Conservation (phyloP, 352 stramenopile species). For the Globisporangium cylindrosporum region DNA sequence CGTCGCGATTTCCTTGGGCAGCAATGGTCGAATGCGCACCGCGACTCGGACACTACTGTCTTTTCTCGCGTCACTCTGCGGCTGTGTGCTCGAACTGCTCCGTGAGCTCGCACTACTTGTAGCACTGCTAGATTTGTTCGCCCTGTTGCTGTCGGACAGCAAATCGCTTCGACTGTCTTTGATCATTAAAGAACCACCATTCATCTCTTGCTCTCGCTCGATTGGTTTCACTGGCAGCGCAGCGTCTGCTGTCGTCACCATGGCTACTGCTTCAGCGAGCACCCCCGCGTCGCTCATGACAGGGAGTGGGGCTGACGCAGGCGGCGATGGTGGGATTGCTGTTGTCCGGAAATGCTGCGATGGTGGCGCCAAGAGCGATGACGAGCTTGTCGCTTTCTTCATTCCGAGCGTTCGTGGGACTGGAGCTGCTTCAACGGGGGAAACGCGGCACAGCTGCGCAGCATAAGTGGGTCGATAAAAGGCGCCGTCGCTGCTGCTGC, state of each 20-base stretch:
- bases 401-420: constrained; percentile 6
- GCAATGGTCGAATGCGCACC: constrained; percentile 70
- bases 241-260: background rate
- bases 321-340: background rate
- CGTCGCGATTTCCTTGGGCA: constrained; percentile 70
- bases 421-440: background rate
- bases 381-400: constrained; percentile 13
- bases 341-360: constrained; percentile 4
- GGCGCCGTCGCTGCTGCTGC: background rate
- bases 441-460: background rate
- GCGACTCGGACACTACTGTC: constrained; percentile 75
- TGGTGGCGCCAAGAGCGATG: constrained; percentile 16
- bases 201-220: background rate
- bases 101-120: constrained; percentile 17
- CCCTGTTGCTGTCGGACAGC: constrained; percentile 6
- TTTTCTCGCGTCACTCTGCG: constrained; percentile 26
- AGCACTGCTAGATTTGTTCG: constrained; percentile 15
- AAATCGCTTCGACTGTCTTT: background rate
- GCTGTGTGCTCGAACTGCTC: constrained; percentile 12
- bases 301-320: background rate
- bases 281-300: background rate
- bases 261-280: background rate
- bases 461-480: background rate
- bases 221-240: background rate
- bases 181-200: background rate